Evolutionary conservation across 2,329 filamentous ascomycete genomes (phyloP), one percentile per base, ranked within the genome.

Genomic region (Lasiodiplodia citricola): DNA sequence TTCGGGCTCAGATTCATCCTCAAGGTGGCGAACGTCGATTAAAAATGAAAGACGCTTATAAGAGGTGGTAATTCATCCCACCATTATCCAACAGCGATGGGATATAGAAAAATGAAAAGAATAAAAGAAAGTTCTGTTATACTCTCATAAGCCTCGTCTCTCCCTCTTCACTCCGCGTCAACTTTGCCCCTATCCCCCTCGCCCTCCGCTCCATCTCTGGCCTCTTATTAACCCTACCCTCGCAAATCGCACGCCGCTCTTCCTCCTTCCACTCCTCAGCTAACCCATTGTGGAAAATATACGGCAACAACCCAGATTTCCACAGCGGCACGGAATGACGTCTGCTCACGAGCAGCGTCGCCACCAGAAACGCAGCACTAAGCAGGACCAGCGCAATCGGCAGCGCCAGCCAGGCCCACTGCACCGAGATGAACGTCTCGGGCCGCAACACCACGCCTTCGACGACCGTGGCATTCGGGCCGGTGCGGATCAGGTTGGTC

Each of bases 321-420:
- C 63, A 66, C 10, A 56, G 7, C n/a, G 50, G 63, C 2, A 23
- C 18, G 31, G 50, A 21, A 14, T 54, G 21, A 14, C 51, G 23
- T 14, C 16, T 14, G 50, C 55, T 66, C 1, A 25, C 8, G 7
- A 18, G 16, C 18, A 55, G 31, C 18, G 23, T 14, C 21, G 52
- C 14, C 21, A 21, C 44, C 21, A 56, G 35, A 23, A 56, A 66
- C n/a, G 41, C 21, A 1, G 51, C 50, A 35, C 63, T 41, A 25
- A 52, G 44, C 6, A 65, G 44, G 14, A 66, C 63, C 13, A 66
- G 31, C 2, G 25, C 21, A 10, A 13, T 31, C 11, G 50, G 50
- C 31, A 66, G 50, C 4, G 38, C 8, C n/a, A 66, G n/a, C 63
- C 63, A 66, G 3, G 28, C 10, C 63, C 63, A 66, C 16, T 31